Base-by-base conservation (phyloP, 176 grass and related monocot genomes). In the Eragrostis nindensis region DNA sequence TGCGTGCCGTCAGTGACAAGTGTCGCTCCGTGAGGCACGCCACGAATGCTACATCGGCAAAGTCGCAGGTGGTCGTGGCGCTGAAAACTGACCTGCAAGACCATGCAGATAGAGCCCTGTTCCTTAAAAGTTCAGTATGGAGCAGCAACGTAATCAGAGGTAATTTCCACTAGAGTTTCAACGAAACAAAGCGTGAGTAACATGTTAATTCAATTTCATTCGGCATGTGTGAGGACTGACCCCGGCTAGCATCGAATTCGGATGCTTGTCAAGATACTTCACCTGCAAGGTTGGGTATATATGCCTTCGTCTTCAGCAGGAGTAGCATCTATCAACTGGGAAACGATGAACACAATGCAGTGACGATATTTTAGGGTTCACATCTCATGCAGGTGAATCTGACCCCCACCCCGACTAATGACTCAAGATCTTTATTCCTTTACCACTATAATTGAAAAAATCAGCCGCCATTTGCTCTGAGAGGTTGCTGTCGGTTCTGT, bases 81-180 rank as follows among this genome's bases (percentile, higher is more conserved):
- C 48, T 75, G 81, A 83, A 83, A 83, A 53, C 24, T 56, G 71
- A 83, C 71, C 36, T 19, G 56, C 66, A 45, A 27, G n/a, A 25
- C 8, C 46, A 17, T 66, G 26, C 39, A 73, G 29, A 46, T 17
- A 27, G 24, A 19, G 15, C 40, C 41, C 42, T 10, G 7, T 21
- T 54, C 5, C 2, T 67, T 46, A 57, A 17, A 29, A 50, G 56
- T 61, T 82, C 54, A 4, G 55, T 25, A 59, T 18, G 16, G 7
- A 55, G 18, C 19, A n/a, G 6, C 52, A 54, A 21, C 19, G n/a
- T 55, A 55, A 55, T 18, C 18, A 8, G 6, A 6, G 21, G 19
- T 18, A n/a, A 5, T 24, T 59, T 59, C 55, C n/a, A 25, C n/a
- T 24, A 0, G n/a, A 24, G 55, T 21, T 59, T 59, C 55, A 59